Base-by-base conservation (phyloP, 2,329 filamentous ascomycete species). In the Achaetomium macrosporum region DNA sequence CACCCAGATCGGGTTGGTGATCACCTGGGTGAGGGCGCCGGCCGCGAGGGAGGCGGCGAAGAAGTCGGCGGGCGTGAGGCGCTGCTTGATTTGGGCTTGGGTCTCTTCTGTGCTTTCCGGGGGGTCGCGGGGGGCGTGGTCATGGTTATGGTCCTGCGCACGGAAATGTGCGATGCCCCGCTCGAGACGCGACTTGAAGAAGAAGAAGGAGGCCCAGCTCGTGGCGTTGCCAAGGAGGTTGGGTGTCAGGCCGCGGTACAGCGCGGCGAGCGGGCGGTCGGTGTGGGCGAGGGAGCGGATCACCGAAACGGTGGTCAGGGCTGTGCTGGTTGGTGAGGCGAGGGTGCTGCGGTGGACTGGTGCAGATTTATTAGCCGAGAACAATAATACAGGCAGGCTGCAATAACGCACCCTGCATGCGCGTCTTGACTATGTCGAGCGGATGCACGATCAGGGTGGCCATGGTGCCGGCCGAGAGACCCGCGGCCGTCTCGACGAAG, bases 1-100 rank as follows among this genome's bases (percentile, higher is more conserved):
- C 2, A 99, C 93, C 93, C 93, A 99, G 63, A 99, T 85, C 2
- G 93, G 93, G 67, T 97, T 97, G 30, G 93, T 97, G 59, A 92
- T 77, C 30, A 88, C 72, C 41, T 91, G 87, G 1, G 90, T 95
- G 39, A 88, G 69, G 16, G 86, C 75, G 30, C 92, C 91, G 59
- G 78, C 74, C 29, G 77, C 65, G n/a, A 75, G 87, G 33, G 88
- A 91, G 4, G 90, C 83, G 43, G 86, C 64, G 67, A 96, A 92
- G 73, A 91, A 96, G 69, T 96, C 90, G 25, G 75, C 75, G 6
- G 82, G 79, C 2, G 76, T 71, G 33, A 89, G 73, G 33, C 55
- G 54, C 8, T 64, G 61, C 13, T 20, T 40, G 10, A 10, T 47
- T 5, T 31, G 43, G 6, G 43, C 33, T 33, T 35, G 36, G 29